A percentile compares a stretch with the other conserved stretches of the same genome.
Conservation (phyloP, 2,329 filamentous ascomycete genomes). For the Trichoderma sp. region DNA sequence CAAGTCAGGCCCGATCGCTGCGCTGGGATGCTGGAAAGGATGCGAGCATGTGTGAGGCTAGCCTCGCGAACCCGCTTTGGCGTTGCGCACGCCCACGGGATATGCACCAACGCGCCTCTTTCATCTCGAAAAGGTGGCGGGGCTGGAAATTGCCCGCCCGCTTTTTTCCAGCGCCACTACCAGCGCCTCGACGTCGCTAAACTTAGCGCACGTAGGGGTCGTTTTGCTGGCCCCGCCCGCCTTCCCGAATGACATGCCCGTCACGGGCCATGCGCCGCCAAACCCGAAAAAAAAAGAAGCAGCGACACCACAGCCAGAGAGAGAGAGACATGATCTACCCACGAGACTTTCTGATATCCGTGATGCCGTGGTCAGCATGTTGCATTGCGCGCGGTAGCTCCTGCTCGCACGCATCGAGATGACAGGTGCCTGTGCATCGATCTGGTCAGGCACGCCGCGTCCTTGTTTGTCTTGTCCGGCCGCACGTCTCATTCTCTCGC, state of each 20-base stretch:
- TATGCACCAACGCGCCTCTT: conserved; percentile 20
- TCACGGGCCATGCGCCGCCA: conserved; percentile 28
- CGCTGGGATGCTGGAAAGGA: conserved; percentile 3
- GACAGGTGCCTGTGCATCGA: not conserved
- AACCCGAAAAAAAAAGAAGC: conserved; percentile 3
- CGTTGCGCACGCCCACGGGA: not conserved
- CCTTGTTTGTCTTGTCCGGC: not conserved
- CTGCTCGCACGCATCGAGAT: not conserved
- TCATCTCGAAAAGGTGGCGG: conserved; percentile 22
- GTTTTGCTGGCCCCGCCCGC: conserved; percentile 24
- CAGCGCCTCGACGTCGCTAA: conserved; percentile 21
- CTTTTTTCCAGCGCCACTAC: conserved; percentile 25
- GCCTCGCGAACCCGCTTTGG: conserved; percentile 10
- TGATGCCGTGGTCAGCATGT: conserved; percentile 22
- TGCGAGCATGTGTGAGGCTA: conserved; percentile 15
- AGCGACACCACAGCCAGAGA: not conserved
- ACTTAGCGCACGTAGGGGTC: conserved; percentile 20
- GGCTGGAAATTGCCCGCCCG: conserved; percentile 29
- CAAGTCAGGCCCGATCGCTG: conserved; percentile 9
- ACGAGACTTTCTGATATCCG: conserved; percentile 24
- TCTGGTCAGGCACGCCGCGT: not conserved
- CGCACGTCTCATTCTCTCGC: not conserved
- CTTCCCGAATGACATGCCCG: conserved; percentile 30
- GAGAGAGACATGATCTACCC: conserved; percentile 18
- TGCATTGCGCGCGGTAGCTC: not conserved